phyloP scores from a whole-genome alignment of 768 basidiomycete genomes.

The Amanita subjunquillea region DNA sequence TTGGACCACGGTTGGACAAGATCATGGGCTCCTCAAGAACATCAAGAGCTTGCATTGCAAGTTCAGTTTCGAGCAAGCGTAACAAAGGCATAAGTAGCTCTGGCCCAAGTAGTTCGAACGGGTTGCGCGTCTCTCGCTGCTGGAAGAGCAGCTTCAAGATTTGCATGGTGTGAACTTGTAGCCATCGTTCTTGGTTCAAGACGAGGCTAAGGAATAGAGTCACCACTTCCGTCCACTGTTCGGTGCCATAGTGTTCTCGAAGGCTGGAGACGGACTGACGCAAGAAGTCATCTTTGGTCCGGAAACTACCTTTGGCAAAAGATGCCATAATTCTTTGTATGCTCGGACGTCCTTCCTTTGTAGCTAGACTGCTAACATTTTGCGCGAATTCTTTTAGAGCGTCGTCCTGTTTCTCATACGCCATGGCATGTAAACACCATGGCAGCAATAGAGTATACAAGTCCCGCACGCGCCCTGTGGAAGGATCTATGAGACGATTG shows the following conservation, averaged over 20 bases:
- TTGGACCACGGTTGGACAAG: constrained; percentile 62
- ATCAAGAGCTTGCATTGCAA: constrained; percentile 78
- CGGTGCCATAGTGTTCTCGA: constrained; percentile 71
- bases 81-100: constrained; percentile 89
- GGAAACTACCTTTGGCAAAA: constrained; percentile 78
- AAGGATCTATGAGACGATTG: constrained; percentile 57
- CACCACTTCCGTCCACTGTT: constrained; percentile 73
- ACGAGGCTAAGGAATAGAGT: constrained; percentile 81
- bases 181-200: constrained; percentile 74
- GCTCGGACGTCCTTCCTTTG: constrained; percentile 60
- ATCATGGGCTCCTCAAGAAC: constrained; percentile 88
- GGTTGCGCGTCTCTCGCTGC: constrained; percentile 68
- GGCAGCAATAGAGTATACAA: constrained; percentile 77
- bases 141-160: constrained; percentile 85
- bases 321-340: constrained; percentile 85
- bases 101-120: constrained; percentile 66
- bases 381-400: constrained; percentile 60
- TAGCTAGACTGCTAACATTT: constrained; percentile 64
- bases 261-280: constrained; percentile 80
- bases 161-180: constrained; percentile 76
- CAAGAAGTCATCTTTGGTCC: constrained; percentile 89
- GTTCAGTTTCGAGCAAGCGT: constrained; percentile 78
- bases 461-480: constrained; percentile 67
- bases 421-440: constrained; percentile 80
- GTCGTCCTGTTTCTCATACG: constrained; percentile 47